Evolutionary conservation across 495 filamentous ascomycete species (phyloP).

Genomic region (Neurospora intermedia): DNA sequence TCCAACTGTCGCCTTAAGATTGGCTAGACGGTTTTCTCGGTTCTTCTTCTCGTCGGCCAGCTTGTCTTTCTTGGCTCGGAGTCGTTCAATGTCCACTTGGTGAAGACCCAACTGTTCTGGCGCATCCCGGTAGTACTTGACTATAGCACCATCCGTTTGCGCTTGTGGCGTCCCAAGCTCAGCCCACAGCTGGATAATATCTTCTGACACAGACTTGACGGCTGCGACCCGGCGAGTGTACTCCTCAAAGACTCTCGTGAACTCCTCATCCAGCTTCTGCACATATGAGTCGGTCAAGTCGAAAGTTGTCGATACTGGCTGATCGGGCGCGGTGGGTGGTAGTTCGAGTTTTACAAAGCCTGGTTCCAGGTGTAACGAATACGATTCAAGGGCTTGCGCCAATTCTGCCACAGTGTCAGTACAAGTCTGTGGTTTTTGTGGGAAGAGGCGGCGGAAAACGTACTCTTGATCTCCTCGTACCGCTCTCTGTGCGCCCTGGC

Average conservation of each 20-base stretch:
- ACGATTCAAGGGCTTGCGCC: slow-evolving; percentile 84
- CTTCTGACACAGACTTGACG: slow-evolving; percentile 65
- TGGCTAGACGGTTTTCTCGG: slow-evolving; percentile 71
- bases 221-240: slow-evolving; percentile 69
- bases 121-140: slow-evolving; percentile 77
- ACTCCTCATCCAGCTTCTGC: slow-evolving; percentile 76
- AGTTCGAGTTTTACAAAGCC: slow-evolving; percentile 71
- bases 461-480: slow-evolving; percentile 91
- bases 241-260: slow-evolving; percentile 87
- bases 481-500: slow-evolving; percentile 76
- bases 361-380: slow-evolving; percentile 84
- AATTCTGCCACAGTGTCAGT: slow-evolving; percentile 51
- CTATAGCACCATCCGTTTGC: slow-evolving; percentile 78
- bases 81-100: slow-evolving; percentile 64
- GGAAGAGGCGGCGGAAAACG: slow-evolving; percentile 15
- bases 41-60: slow-evolving; percentile 86
- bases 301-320: slow-evolving; percentile 67
- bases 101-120: slow-evolving; percentile 91
- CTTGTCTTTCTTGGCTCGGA: slow-evolving; percentile 67
- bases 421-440: background rate
- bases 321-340: slow-evolving; percentile 66
- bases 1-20: slow-evolving; percentile 63
- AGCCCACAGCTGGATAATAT: slow-evolving; percentile 89
- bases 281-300: slow-evolving; percentile 87
- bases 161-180: slow-evolving; percentile 87